Percentiles rank a stretch among this genome's conserved stretches.
Evolutionary conservation across 2,329 filamentous ascomycete genomes (phyloP).

Genomic region (Acrodontium crateriforme): DNA sequence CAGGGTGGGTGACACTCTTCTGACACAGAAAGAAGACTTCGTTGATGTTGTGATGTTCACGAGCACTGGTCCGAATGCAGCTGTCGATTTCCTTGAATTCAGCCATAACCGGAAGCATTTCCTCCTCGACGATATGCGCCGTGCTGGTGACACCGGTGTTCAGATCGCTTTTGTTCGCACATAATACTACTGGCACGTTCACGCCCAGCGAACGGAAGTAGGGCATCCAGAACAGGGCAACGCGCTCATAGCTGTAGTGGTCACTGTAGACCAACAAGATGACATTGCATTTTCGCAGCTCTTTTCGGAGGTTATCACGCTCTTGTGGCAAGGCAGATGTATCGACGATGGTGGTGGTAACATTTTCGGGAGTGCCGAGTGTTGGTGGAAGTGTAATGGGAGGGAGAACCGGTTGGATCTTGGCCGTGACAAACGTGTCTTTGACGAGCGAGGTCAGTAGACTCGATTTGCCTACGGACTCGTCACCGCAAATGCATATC

Average conservation of each 20-base stretch:
- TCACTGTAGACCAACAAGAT: constrained; percentile 95
- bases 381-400: constrained; percentile 90
- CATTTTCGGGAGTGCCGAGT: constrained; percentile 87
- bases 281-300: constrained; percentile 93
- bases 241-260: constrained; percentile 96
- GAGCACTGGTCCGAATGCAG: constrained; percentile 85
- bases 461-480: constrained; percentile 87
- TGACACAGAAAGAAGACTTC: constrained; percentile 94
- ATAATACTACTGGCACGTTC: constrained; percentile 92
- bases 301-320: constrained; percentile 74
- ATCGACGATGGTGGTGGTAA: constrained; percentile 94
- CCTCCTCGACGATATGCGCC: constrained; percentile 79
- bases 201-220: constrained; percentile 97
- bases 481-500: constrained; percentile 92
- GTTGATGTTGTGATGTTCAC: constrained; percentile 86
- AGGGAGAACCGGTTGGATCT: constrained; percentile 87
- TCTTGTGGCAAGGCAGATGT: constrained; percentile 92
- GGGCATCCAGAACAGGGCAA: constrained; percentile 96
- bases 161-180: constrained; percentile 94
- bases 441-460: constrained; percentile 66
- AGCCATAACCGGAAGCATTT: constrained; percentile 91
- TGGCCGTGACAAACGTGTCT: constrained; percentile 88
- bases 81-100: constrained; percentile 99
- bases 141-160: constrained; percentile 55
- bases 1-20: constrained; percentile 93